A percentile compares a stretch with the other conserved stretches of the same genome.
phyloP scores from a whole-genome alignment of 2,329 filamentous ascomycete species.

The Diplodia sapinea region DNA sequence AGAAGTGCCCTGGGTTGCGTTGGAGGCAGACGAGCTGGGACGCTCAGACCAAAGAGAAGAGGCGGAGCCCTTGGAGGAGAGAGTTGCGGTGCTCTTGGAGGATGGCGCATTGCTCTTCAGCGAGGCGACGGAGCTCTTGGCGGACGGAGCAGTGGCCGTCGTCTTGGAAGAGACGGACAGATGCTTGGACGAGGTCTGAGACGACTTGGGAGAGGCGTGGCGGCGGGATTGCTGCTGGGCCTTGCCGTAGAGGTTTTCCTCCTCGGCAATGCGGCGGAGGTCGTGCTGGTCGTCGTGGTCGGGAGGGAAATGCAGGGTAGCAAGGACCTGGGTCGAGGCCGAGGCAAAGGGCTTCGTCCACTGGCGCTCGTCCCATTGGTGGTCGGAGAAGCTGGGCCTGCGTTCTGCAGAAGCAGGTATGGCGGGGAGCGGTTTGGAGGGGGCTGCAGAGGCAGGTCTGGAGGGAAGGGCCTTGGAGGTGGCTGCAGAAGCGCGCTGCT shows the following conservation, averaged over 20 bases:
- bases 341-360: slow-evolving; percentile 21
- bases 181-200: not conserved
- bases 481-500: slow-evolving; percentile 21
- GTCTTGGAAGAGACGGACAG: not conserved
- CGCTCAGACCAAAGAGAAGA: slow-evolving; percentile 24
- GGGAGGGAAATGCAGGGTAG: slow-evolving; percentile 17
- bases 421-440: slow-evolving; percentile 3
- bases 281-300: slow-evolving; percentile 12
- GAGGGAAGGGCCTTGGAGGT: slow-evolving; percentile 2
- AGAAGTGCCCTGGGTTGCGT: slow-evolving; percentile 21
- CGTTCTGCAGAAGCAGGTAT: not conserved
- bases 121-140: slow-evolving; percentile 19
- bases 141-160: not conserved
- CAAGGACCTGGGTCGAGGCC: slow-evolving; percentile 16
- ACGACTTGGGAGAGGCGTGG: slow-evolving; percentile 3
- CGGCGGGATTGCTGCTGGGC: slow-evolving; percentile 10
- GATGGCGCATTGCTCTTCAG: slow-evolving; percentile 10
- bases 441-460: not conserved
- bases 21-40: slow-evolving; percentile 18
- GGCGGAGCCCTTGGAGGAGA: slow-evolving; percentile 24
- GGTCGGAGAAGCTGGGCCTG: slow-evolving; percentile 16
- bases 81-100: slow-evolving; percentile 2
- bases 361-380: slow-evolving; percentile 28
- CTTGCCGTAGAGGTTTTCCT: slow-evolving; percentile 22
- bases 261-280: slow-evolving; percentile 15